Evolutionary conservation across 2,329 filamentous ascomycete species (phyloP).

Genomic region (Exophiala xenobiotica): DNA sequence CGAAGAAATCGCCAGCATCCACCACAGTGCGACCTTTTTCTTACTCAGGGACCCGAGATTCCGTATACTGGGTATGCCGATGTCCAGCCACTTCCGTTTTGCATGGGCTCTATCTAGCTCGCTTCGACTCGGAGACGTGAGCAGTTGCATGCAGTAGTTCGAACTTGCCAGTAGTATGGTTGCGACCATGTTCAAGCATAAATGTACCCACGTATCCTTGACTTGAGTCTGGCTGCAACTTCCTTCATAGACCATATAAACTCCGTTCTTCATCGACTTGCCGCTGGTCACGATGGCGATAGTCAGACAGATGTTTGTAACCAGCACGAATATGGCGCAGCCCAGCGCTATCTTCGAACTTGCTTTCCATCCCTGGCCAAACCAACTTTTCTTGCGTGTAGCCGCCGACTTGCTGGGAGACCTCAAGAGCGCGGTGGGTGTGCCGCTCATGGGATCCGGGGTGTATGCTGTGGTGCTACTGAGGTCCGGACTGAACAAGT

Average conservation of each 20-base stretch:
- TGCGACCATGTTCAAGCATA: constrained; percentile 50
- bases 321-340: constrained; percentile 21
- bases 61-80: constrained; percentile 34
- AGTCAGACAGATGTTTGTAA: constrained; percentile 25
- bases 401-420: constrained; percentile 11
- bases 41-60: constrained; percentile 31
- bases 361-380: constrained; percentile 26
- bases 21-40: constrained; percentile 28
- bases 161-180: constrained; percentile 48
- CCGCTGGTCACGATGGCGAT: constrained; percentile 18
- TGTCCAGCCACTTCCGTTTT: constrained; percentile 34
- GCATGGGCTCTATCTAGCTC: constrained; percentile 52
- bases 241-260: constrained; percentile 25
- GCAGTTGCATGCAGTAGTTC: constrained; percentile 54
- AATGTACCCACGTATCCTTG: constrained; percentile 38
- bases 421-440: constrained; percentile 15
- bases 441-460: constrained; percentile 18
- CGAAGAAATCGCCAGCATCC: constrained; percentile 28
- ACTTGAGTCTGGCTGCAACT: constrained; percentile 20
- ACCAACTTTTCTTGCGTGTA: constrained; percentile 12
- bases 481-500: constrained; percentile 24
- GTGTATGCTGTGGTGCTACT: constrained; percentile 25
- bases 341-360: constrained; percentile 25
- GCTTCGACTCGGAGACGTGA: constrained; percentile 50
- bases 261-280: constrained; percentile 18